A percentile compares a stretch with the other conserved stretches of the same genome.
phyloP scores from a whole-genome alignment of 2,329 filamentous ascomycete species.

The Pseudophaeomoniella oleicola region DNA sequence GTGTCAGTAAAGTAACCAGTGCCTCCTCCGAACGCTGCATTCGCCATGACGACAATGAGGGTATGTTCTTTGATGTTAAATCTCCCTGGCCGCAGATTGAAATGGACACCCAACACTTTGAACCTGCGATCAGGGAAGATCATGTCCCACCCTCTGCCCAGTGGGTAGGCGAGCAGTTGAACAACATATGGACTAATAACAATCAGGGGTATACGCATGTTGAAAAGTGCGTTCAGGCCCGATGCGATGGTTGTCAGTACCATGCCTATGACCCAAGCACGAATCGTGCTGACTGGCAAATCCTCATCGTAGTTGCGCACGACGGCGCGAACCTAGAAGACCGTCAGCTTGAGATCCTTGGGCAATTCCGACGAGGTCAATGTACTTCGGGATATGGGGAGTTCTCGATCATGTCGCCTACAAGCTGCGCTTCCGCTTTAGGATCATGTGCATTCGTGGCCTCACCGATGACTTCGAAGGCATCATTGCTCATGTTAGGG shows the following conservation, averaged over 20 bases:
- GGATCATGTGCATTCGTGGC: slow-evolving; percentile 40
- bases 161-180: slow-evolving; percentile 47
- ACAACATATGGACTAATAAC: slow-evolving; percentile 47
- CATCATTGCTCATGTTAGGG: slow-evolving; percentile 49
- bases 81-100: slow-evolving; percentile 26
- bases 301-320: slow-evolving; percentile 52
- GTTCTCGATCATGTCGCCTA: slow-evolving; percentile 48
- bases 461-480: slow-evolving; percentile 45
- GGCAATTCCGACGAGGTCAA: slow-evolving; percentile 2
- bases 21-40: slow-evolving; percentile 48
- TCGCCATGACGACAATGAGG: slow-evolving; percentile 38
- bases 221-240: slow-evolving; percentile 46
- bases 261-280: slow-evolving; percentile 49
- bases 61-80: slow-evolving; percentile 34
- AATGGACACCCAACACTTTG: slow-evolving; percentile 21
- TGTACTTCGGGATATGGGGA: slow-evolving; percentile 53
- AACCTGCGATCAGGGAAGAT: slow-evolving; percentile 22
- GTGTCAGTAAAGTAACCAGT: slow-evolving; percentile 60
- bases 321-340: slow-evolving; percentile 34
- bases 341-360: slow-evolving; percentile 8
- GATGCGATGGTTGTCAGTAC: slow-evolving; percentile 48
- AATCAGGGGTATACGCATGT: slow-evolving; percentile 41
- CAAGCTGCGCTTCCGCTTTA: slow-evolving; percentile 42
- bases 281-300: slow-evolving; percentile 48
- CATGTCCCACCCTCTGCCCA: slow-evolving; percentile 24